These are phyloP conservation scores for Zymoseptoria tritici DNA, from an alignment of 2,329 filamentous ascomycete genomes.

Conservation along the genomic window DNA sequence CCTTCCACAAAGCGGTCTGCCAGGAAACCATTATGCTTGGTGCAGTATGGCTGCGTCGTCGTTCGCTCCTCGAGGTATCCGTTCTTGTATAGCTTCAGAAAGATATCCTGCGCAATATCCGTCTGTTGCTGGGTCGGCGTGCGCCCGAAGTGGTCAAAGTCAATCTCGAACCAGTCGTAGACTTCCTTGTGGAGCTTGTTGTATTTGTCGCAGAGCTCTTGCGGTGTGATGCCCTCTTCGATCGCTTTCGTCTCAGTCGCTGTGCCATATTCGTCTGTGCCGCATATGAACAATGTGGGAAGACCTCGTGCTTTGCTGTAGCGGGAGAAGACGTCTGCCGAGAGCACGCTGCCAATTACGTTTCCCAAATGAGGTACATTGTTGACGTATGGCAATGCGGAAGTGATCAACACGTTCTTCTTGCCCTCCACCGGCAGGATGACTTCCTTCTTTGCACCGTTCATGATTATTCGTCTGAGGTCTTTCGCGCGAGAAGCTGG, in stretches of 20 bases:
- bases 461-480: conserved; percentile 1
- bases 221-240: conserved; percentile 74
- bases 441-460: conserved; percentile 20
- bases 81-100: conserved; percentile 78
- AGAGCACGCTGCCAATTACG: conserved; percentile 78
- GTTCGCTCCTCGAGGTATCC: conserved; percentile 80
- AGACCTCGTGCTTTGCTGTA: conserved; percentile 74
- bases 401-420: conserved; percentile 83
- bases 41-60: conserved; percentile 86
- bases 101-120: conserved; percentile 86
- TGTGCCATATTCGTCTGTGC: conserved; percentile 90
- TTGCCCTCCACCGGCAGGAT: conserved; percentile 50
- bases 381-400: conserved; percentile 80
- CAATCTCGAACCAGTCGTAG: conserved; percentile 94
- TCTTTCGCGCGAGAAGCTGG: neutral
- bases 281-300: conserved; percentile 78
- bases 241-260: conserved; percentile 94
- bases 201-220: conserved; percentile 86
- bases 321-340: conserved; percentile 68
- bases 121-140: conserved; percentile 87
- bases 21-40: conserved; percentile 55
- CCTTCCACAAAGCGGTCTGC: conserved; percentile 84
- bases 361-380: conserved; percentile 76
- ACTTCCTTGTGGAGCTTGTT: conserved; percentile 82
- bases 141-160: conserved; percentile 89